Evolutionary conservation across 352 stramenopile species (phyloP).

Genomic region (Pythium utonaiense): DNA sequence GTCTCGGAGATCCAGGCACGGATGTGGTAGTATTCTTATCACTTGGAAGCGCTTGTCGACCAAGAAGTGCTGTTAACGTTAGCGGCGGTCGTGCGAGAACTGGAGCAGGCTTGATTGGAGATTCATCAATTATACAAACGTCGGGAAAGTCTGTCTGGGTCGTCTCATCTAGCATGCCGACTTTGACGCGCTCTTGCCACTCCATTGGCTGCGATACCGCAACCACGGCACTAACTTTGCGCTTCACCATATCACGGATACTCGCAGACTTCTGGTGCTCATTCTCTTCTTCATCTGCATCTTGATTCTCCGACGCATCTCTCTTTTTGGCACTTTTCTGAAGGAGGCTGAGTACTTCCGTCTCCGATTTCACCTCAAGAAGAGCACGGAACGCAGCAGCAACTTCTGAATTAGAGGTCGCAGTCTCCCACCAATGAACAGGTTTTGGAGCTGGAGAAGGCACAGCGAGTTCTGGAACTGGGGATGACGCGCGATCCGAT

Average conservation of each 20-base stretch:
- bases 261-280: background rate
- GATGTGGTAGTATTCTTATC: background rate
- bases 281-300: background rate
- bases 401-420: constrained; percentile 20
- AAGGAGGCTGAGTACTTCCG: constrained; percentile 38
- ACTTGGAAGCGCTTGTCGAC: background rate
- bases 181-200: constrained; percentile 56
- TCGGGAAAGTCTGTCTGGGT: constrained; percentile 39
- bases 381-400: constrained; percentile 37
- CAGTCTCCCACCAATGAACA: constrained; percentile 15
- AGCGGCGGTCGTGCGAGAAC: constrained; percentile 25
- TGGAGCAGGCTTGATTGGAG: constrained; percentile 4
- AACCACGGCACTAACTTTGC: constrained; percentile 51
- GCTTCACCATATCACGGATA: constrained; percentile 17
- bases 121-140: constrained; percentile 10
- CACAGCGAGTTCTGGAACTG: constrained; percentile 23
- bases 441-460: background rate
- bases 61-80: constrained; percentile 54
- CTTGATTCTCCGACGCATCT: background rate
- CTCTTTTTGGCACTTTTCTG: constrained; percentile 1
- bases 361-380: constrained; percentile 33
- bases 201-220: constrained; percentile 60
- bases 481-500: constrained; percentile 34
- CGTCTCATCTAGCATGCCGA: constrained; percentile 39
- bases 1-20: constrained; percentile 11